Percentiles rank a stretch among this genome's conserved stretches.
phyloP scores from a whole-genome alignment of 805 yeast species.

The Saccharomyces kudriavzevii region DNA sequence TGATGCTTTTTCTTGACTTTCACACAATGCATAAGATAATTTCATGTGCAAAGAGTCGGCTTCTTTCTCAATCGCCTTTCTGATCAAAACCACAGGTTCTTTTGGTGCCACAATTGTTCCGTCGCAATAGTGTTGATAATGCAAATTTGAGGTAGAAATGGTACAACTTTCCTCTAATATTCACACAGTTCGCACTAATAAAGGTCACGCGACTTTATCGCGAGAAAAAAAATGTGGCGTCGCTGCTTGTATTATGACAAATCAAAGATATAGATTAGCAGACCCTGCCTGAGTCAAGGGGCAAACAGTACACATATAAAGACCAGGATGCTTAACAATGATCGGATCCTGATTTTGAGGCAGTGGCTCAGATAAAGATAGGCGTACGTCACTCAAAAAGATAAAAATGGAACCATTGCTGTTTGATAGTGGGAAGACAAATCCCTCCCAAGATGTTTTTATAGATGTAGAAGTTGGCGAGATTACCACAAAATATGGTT shows the following conservation, averaged over 20 bases:
- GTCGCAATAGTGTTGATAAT: not conserved
- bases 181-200: not conserved
- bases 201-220: conserved; percentile 1
- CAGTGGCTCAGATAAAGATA: not conserved
- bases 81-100: too few relatives aligned
- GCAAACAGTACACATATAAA: not conserved
- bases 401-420: not conserved
- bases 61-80: too few relatives aligned
- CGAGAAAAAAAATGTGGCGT: not conserved
- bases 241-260: not conserved
- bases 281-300: not conserved
- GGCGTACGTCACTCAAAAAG: not conserved
- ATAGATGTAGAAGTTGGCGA: conserved; percentile 29
- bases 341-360: not conserved
- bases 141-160: not conserved
- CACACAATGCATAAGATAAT: not conserved
- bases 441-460: not conserved
- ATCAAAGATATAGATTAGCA: not conserved
- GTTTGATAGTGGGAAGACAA: not conserved
- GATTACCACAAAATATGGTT: not conserved
- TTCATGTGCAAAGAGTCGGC: not conserved
- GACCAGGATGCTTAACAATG: not conserved
- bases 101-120: not conserved
- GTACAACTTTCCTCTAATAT: not conserved
- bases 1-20: not conserved